phyloP scores from a whole-genome alignment of 2,329 filamentous ascomycete genomes.

The Mollisiaceae sp. region DNA sequence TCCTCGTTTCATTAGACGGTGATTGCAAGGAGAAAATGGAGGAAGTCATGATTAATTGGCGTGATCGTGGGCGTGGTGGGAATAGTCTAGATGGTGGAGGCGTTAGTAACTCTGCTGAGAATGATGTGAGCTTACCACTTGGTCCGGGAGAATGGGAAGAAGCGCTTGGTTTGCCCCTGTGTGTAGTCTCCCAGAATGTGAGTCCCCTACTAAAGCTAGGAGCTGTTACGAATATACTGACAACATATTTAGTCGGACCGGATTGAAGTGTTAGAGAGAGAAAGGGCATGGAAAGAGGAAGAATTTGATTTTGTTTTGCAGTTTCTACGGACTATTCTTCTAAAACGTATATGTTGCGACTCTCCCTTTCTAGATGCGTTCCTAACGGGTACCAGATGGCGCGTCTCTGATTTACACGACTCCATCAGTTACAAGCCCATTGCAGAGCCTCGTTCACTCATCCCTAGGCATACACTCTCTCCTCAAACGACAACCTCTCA shows the following conservation, averaged over 20 bases:
- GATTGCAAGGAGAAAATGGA: conserved; percentile 85
- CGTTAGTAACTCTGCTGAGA: conserved; percentile 60
- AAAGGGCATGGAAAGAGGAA: conserved; percentile 91
- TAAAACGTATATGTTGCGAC: conserved; percentile 70
- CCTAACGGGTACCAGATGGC: conserved; percentile 61
- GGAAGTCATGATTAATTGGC: conserved; percentile 81
- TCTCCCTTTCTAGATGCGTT: conserved; percentile 11
- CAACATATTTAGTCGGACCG: conserved; percentile 28
- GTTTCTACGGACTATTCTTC: conserved; percentile 84
- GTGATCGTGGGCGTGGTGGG: conserved; percentile 73
- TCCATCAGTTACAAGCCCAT: conserved; percentile 74
- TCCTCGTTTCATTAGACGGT: conserved; percentile 74
- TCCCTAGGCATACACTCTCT: conserved; percentile 86
- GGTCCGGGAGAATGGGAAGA: conserved; percentile 95
- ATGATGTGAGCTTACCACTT: conserved; percentile 74
- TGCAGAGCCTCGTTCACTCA: conserved; percentile 82
- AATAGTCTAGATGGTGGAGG: conserved; percentile 68
- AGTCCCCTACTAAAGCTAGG: conserved; percentile 40
- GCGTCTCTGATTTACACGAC: conserved; percentile 86
- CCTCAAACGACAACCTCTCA: conserved; percentile 77
- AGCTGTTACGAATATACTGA: conserved; percentile 33
- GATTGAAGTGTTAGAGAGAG: conserved; percentile 84
- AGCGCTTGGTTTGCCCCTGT: conserved; percentile 82
- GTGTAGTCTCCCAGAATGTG: conserved; percentile 95
- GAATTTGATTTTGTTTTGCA: conserved; percentile 96